These are phyloP conservation scores for Salinomyces thailandicus DNA, from an alignment of 2,329 filamentous ascomycete genomes.

Conservation along the genomic window DNA sequence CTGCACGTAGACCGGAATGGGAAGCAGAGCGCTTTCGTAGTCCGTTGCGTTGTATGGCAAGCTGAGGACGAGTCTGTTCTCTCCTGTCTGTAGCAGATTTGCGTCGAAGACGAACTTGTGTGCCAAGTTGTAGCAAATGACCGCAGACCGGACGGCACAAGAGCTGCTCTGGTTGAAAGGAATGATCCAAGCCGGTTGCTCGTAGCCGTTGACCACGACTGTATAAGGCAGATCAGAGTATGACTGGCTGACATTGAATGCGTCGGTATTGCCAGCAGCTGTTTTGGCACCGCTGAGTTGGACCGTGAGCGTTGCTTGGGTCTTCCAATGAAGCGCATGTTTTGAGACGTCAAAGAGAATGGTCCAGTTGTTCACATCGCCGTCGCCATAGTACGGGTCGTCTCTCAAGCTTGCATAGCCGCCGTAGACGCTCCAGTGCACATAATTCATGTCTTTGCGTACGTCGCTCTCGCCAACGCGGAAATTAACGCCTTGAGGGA, in stretches of 20 bases:
- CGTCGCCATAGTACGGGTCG: conserved; percentile 33
- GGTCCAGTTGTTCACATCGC: conserved; percentile 50
- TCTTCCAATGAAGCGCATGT: conserved; percentile 32
- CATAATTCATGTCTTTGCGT: conserved; percentile 48
- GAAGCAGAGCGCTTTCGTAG: conserved; percentile 47
- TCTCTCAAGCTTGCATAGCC: conserved; percentile 41
- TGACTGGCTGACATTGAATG: conserved; percentile 44
- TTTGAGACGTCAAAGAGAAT: conserved; percentile 42
- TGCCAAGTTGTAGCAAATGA: conserved; percentile 51
- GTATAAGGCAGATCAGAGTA: conserved; percentile 45
- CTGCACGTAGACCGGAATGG: conserved; percentile 50
- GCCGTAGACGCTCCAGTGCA: conserved; percentile 56
- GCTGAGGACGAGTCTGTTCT: conserved; percentile 48
- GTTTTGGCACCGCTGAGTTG: conserved; percentile 55
- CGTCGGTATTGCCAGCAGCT: conserved; percentile 51
- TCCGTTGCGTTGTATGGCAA: conserved; percentile 51
- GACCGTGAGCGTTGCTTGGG: conserved; percentile 48
- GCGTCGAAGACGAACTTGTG: conserved; percentile 51
- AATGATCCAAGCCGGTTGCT: conserved; percentile 45
- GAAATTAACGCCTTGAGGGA: conserved; percentile 49
- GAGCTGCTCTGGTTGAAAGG: conserved; percentile 48
- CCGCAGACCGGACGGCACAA: conserved; percentile 50
- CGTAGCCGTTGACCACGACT: conserved; percentile 37
- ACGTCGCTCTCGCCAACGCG: conserved; percentile 44
- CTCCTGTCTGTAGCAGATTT: conserved; percentile 38